Base-by-base conservation (phyloP, 2,329 filamentous ascomycete genomes). In the Juglanconis sp. region DNA sequence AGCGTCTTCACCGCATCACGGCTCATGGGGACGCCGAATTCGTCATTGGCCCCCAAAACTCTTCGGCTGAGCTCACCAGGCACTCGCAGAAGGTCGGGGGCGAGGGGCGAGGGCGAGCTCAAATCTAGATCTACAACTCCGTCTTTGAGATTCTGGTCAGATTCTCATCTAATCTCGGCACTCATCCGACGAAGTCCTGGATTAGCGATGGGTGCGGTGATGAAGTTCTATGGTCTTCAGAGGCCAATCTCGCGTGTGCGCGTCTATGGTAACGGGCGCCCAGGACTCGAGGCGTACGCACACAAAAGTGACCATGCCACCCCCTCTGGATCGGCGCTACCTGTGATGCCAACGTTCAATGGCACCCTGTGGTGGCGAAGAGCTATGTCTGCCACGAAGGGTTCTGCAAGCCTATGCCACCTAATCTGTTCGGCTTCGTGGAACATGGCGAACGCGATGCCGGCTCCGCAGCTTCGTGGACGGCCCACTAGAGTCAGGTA, bases 401-500 rank as follows among this genome's bases (percentile, higher is more conserved):
- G 34, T 52, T 24, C 24, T 24, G 34, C 49, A 52, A 34, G 32
- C 49, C 49, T 52, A 52, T 15, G 34, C 13, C n/a, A 32, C 34
- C 9, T 31, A n/a, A 15, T 31, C 44, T 15, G 34, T 31, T 31
- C 34, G 34, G n/a, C 8, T 48, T 7, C 9, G 55, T 50, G 44
- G 50, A 57, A 46, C 50, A 34, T 38, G 59, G 59, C 59, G 55
- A 30, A 53, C 24, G 24, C 24, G 24, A 24, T 24, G 59, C 59
- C 47, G 54, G 49, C 50, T 15, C 49, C 35, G 13, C 35, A 24
- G 24, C 24, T 24, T 24, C 11, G 9, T 34, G 10, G 30, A 36
- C 24, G 15, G 42, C n/a, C 40, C 38, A 17, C 48, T 47, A 17
- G 36, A 35, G 34, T 17, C 52, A 56, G 36, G 35, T 31, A 60